Conservation (phyloP, 2,329 filamentous ascomycete genomes). For the Blastomyces emzantsi region DNA sequence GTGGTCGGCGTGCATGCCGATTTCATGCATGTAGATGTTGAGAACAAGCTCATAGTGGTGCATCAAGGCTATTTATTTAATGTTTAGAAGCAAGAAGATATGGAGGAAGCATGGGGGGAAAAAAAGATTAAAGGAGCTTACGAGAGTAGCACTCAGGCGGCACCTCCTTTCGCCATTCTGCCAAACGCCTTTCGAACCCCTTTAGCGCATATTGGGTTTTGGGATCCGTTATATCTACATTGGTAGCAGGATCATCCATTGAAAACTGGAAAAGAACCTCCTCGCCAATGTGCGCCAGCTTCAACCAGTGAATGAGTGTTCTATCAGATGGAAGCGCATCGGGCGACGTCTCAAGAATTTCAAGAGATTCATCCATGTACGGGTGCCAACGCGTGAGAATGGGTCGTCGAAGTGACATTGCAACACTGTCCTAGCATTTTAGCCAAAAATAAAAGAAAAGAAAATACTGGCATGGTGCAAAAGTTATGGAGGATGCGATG, state of each 20-base stretch:
- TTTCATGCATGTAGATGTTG: constrained; percentile 67
- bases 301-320: constrained; percentile 49
- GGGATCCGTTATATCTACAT: constrained; percentile 49
- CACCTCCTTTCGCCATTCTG: constrained; percentile 50
- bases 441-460: not conserved
- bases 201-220: constrained; percentile 57
- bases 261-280: constrained; percentile 59
- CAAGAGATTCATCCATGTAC: constrained; percentile 55
- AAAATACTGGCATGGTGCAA: not conserved
- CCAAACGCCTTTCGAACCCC: constrained; percentile 56
- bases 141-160: constrained; percentile 46
- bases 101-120: not conserved
- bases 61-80: constrained; percentile 48
- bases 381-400: constrained; percentile 53
- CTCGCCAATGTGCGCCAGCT: constrained; percentile 55
- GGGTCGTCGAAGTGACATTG: constrained; percentile 50
- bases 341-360: constrained; percentile 47
- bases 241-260: constrained; percentile 53
- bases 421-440: constrained; percentile 35
- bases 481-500: not conserved
- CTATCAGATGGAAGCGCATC: constrained; percentile 51
- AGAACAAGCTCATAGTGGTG: constrained; percentile 56
- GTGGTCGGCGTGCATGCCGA: constrained; percentile 58
- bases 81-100: not conserved
- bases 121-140: constrained; percentile 32